A percentile compares a stretch with the other conserved stretches of the same genome.
Conservation (phyloP, 176 grass and related monocot species). For the Eleusine indica region DNA sequence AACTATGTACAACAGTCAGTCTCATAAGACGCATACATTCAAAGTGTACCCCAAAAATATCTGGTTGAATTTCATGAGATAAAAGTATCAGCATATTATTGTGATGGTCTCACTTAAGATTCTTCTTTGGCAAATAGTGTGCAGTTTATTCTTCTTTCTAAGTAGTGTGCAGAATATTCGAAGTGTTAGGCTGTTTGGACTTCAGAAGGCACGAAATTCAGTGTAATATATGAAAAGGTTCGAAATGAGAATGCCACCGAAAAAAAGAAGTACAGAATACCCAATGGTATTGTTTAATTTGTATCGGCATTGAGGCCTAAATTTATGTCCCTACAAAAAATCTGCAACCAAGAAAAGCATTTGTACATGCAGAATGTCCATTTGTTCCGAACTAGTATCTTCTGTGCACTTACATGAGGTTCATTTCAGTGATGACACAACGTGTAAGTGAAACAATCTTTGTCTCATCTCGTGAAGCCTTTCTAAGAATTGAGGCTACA, state of each 20-base stretch:
- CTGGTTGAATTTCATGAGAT: no score
- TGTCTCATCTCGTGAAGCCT: neutral
- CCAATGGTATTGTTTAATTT: neutral
- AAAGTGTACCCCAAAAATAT: no score
- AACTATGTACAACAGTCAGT: no score
- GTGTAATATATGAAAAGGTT: neutral
- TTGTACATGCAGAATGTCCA: neutral
- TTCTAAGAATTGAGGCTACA: no score
- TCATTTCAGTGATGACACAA: neutral
- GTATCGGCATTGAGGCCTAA: neutral
- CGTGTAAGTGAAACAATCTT: neutral
- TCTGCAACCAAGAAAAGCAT: neutral
- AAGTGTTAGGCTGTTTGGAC: neutral
- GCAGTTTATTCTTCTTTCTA: neutral
- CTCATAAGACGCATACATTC: no score
- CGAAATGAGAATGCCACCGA: neutral
- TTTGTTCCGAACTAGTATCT: neutral
- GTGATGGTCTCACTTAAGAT: no score
- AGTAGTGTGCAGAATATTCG: neutral
- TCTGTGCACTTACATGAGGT: neutral
- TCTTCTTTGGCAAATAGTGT: no score
- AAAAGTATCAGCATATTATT: no score
- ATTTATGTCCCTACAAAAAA: no score
- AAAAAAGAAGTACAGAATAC: neutral
- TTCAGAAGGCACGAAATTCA: neutral